These are phyloP conservation scores for Ceratobasidium sp. DNA, from an alignment of 1,284 basidiomycete species.

Conservation along the genomic window DNA sequence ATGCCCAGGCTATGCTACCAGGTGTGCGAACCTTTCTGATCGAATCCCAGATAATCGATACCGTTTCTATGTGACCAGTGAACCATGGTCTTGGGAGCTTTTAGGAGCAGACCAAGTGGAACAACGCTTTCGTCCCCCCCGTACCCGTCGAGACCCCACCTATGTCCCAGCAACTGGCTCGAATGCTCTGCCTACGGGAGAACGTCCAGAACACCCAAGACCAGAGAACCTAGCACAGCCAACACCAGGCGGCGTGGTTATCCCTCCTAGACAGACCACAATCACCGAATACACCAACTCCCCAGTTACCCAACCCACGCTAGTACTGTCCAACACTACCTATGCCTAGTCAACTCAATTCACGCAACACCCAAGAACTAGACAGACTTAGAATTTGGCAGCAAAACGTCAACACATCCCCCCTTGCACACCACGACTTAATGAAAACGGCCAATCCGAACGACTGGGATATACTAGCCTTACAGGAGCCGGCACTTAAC, in stretches of 20 bases:
- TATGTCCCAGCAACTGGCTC: background rate
- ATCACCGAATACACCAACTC: background rate
- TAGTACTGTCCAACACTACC: background rate
- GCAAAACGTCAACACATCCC: slow-evolving; percentile 6
- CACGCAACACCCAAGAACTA: background rate
- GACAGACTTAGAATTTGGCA: slow-evolving; percentile 2
- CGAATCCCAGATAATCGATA: slow-evolving; percentile 1
- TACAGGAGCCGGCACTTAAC: background rate
- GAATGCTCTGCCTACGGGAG: background rate
- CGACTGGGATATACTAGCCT: slow-evolving; percentile 9
- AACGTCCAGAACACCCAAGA: background rate
- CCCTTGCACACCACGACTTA: background rate
- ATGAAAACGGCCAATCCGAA: background rate
- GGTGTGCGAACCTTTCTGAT: background rate
- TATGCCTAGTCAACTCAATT: background rate
- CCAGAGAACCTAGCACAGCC: slow-evolving; percentile 14
- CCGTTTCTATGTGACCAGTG: slow-evolving; percentile 1
- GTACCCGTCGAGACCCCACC: background rate
- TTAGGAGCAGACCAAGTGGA: background rate
- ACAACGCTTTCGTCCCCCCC: background rate
- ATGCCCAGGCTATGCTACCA: slow-evolving; percentile 14
- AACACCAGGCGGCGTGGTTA: background rate
- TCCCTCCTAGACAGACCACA: background rate
- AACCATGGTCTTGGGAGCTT: background rate
- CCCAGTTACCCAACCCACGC: background rate